Evolutionary conservation across 768 basidiomycete species (phyloP), one percentile per base, ranked within the genome.

Genomic region (Amanita phalloides): DNA sequence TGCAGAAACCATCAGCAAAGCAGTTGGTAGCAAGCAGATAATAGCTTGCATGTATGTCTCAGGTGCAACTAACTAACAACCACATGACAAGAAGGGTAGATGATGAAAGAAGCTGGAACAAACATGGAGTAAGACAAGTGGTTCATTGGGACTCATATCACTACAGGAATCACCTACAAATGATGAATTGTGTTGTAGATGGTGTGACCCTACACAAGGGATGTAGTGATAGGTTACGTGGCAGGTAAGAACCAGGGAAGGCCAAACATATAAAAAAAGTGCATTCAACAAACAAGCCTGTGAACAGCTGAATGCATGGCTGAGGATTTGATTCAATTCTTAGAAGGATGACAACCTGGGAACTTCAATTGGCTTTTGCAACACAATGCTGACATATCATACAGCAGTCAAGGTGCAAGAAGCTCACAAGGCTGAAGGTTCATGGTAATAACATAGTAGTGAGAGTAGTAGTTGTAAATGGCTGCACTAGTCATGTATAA

Each of bases 281-380:
- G n/a, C n/a, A n/a, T n/a, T n/a, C n/a, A n/a, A n/a, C n/a, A n/a
- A n/a, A n/a, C 47, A 48, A 17, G 47, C 47, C 25, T 48, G 47
- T 48, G 47, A 48, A 36, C 47, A 48, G n/a, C 36, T 54, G n/a
- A 54, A 54, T 54, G 53, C 53, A 4, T 54, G 53, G 48, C 25
- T 54, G 6, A 14, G 53, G 53, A 3, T 54, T 54, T 50, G 46
- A 54, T 2, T 21, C 48, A 14, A 42, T 49, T 14, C 25, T 54
- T 1, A 54, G 36, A 33, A 25, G 38, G 11, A 11, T 49, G 49
- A 48, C 20, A 33, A 26, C 39, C 48, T 1, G 41, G 35, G 3
- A 53, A 53, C 26, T 49, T 54, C 41, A 39, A 49, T 32, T 54
- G 33, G 20, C 33, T 48, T 3, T 20, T 54, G 4, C 53, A n/a